Evolutionary conservation across 768 basidiomycete genomes (phyloP), one percentile per base, ranked within the genome.

Genomic region (Galerina marginata): DNA sequence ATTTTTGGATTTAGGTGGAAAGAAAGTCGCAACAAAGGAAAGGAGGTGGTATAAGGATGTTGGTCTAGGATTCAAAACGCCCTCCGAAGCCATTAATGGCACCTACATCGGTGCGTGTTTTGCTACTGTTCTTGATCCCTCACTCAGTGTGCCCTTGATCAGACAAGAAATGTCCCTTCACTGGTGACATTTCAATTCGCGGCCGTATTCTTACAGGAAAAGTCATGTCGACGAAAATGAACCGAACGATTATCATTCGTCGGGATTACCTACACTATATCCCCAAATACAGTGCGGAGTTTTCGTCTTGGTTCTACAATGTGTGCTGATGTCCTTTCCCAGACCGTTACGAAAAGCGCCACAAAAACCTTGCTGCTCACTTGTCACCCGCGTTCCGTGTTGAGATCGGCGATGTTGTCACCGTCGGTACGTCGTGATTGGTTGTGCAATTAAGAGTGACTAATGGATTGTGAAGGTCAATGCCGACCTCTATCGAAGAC

Each of bases 141-240:
- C 33, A 36, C 48, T 54, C 38, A 26, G 37, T 39, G 33, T 53
- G 56, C 37, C 46, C 43, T 42, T 45, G 20, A 38, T 37, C 69
- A 95, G 97, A 99, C 87, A 99, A 99, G 86, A 99, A 99, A 82
- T 99, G 97, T 83, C 97, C 97, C 26, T 99, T 98, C 86, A 96
- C 94, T 66, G 93, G 96, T 65, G 83, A 95, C 67, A 82, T 99
- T 71, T 99, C 97, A 58, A 99, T 99, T 76, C 96, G 97, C 74
- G 97, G 97, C 57, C 96, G 97, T 71, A 99, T 99, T 80, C 82
- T 99, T 64, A 96, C 95, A 51, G 97, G 97, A 77, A 93, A 93
- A 77, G 96, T 99, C 63, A 83, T 98, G 62, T 99, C 96, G 54
- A 97, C 96, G 48, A 99, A 99, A 86, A 99, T 99, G 97, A 96